These are phyloP conservation scores for Coemansia sp. DNA, from an alignment of 192 early-diverging fungal genomes.

Conservation along the genomic window DNA sequence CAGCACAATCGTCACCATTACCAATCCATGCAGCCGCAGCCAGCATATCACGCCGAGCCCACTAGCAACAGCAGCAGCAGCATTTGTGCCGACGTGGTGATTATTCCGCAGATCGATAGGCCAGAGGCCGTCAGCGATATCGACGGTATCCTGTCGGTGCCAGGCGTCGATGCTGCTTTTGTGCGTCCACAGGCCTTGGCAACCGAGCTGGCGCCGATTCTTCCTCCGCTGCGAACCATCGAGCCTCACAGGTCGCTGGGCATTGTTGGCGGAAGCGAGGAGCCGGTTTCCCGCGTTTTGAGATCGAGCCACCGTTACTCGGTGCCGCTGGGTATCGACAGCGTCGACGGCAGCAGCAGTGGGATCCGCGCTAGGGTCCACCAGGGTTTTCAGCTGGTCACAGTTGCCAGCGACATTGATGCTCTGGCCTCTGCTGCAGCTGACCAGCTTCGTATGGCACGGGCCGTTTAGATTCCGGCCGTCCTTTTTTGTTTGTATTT, in stretches of 20 bases:
- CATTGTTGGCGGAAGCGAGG: neutral
- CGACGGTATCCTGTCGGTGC: constrained; percentile 41
- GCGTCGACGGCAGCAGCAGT: constrained; percentile 10
- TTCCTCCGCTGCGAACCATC: neutral
- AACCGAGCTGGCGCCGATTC: neutral
- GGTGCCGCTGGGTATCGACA: constrained; percentile 38
- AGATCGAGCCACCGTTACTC: constrained; percentile 6
- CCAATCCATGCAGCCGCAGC: no score
- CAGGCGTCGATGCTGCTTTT: constrained; percentile 47
- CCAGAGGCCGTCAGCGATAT: constrained; percentile 20
- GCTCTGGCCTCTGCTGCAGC: constrained; percentile 27
- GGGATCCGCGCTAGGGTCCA: constrained; percentile 19
- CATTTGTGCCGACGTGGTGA: constrained; percentile 13
- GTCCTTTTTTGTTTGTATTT: neutral
- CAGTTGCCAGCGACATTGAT: constrained; percentile 35
- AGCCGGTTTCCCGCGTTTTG: constrained; percentile 11
- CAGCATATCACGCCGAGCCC: no score
- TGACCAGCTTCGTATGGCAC: constrained; percentile 40
- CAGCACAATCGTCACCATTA: constrained; percentile 2
- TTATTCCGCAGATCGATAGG: constrained; percentile 46
- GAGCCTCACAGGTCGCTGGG: constrained; percentile 2
- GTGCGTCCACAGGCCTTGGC: constrained; percentile 13
- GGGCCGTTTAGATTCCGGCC: constrained; percentile 3
- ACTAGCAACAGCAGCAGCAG: neutral
- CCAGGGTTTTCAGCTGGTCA: constrained; percentile 43